Base-by-base conservation (phyloP, 495 filamentous ascomycete species). In the Neurospora terricola region DNA sequence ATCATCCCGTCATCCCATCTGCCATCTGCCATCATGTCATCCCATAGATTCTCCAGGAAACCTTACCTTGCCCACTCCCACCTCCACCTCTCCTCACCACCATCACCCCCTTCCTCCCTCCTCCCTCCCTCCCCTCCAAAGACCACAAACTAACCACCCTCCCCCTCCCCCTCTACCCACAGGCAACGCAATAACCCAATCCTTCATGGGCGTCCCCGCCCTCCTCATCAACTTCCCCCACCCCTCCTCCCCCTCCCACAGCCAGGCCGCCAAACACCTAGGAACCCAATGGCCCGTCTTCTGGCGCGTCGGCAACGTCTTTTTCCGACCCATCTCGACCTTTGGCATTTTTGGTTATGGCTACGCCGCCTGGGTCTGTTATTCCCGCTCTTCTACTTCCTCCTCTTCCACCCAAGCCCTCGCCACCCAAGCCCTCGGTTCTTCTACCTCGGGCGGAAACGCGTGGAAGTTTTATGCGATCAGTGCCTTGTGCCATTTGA, bases 101-200 rank as follows among this genome's bases (percentile, higher is more conserved):
- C 43, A 10, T 11, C 43, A 23, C 45, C 12, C 54, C 7, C 37
- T 14, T 37, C 62, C 10, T 10, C n/a, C 10, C 40, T 34, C n/a
- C n/a, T n/a, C n/a, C n/a, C n/a, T n/a, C n/a, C n/a, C n/a, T 38
- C 16, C 7, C n/a, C 18, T 37, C 38, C 21, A 45, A n/a, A 34
- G 4, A 27, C 12, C 8, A 3, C 39, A 16, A 40, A 54, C 71
- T 36, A 69, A 12, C 71, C 54, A 5, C 37, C 10, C 10, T 36
- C 30, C 5, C 27, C 39, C 8, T 34, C 7, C 10, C 36, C 30
- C 5, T 18, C 21, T 62, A 37, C 71, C 21, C 69, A 37, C 71
- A 86, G 84, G 84, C 21, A 86, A 86, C 77, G 85, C 84, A 6
- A 83, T 86, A 69, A 86, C 85, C 9, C 83, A 86, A 78, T 85